Conservation (phyloP, 306 rosid genomes). For the peach (Prunus persica) region DNA sequence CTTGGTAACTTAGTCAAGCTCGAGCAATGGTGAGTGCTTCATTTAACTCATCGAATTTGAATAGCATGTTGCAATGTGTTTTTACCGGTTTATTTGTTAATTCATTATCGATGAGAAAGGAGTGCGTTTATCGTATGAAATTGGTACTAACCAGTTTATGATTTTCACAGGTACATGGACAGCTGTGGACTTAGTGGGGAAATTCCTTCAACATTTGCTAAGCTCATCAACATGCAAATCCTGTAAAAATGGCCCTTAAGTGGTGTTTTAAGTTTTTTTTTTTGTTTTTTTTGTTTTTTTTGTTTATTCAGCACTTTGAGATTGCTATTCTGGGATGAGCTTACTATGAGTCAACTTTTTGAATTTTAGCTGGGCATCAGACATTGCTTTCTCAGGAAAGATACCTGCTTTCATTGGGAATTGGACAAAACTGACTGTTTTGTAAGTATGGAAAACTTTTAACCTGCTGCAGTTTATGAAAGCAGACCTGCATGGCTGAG, state of each 20-base stretch:
- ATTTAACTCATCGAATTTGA: background rate
- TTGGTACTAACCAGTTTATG: background rate
- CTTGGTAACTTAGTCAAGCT: slow-evolving; percentile 27
- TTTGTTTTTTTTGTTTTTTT: background rate
- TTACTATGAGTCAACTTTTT: background rate
- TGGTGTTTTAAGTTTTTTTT: background rate
- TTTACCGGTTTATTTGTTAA: background rate
- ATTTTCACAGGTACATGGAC: slow-evolving; percentile 14
- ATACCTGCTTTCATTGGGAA: slow-evolving; percentile 31
- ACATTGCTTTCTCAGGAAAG: slow-evolving; percentile 24
- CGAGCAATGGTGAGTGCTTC: slow-evolving; percentile 6
- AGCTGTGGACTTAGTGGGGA: slow-evolving; percentile 26
- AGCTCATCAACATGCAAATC: slow-evolving; percentile 4
- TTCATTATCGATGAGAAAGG: background rate
- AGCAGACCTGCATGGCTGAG: background rate
- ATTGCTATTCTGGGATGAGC: background rate
- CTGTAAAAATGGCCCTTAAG: slow-evolving; percentile 10
- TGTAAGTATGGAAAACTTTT: slow-evolving; percentile 6
- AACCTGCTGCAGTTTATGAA: background rate
- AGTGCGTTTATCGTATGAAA: background rate
- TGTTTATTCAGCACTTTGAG: background rate
- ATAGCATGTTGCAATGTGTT: background rate
- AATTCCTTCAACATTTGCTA: slow-evolving; percentile 26
- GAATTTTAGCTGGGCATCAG: slow-evolving; percentile 18
- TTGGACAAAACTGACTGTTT: slow-evolving; percentile 15